Percentiles rank a stretch among this genome's conserved stretches.
Conservation (phyloP, 371 early-diverging fungal genomes). For the Rhizomucor miehei region DNA sequence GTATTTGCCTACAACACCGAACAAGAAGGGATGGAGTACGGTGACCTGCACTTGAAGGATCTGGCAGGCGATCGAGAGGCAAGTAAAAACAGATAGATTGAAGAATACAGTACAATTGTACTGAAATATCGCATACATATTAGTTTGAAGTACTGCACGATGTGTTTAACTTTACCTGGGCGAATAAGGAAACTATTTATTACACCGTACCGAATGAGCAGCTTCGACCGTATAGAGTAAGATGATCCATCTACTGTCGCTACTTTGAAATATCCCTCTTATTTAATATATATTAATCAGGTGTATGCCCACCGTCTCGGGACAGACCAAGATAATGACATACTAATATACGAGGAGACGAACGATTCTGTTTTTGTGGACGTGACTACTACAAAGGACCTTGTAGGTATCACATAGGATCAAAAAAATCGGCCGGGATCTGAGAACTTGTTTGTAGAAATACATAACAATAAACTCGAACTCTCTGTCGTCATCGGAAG, state of each 20-base stretch:
- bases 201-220: conserved; percentile 76
- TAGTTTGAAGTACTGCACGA: conserved; percentile 58
- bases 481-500: conserved; percentile 74
- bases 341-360: conserved; percentile 64
- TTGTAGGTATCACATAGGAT: conserved; percentile 27
- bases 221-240: conserved; percentile 67
- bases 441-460: conserved; percentile 24
- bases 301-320: conserved; percentile 62
- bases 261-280: not conserved
- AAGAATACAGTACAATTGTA: not conserved
- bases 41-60: conserved; percentile 61
- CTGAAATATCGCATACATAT: not conserved
- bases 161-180: conserved; percentile 85
- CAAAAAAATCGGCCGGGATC: not conserved
- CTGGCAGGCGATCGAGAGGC: conserved; percentile 18
- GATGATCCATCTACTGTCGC: not conserved
- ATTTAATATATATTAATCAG: conserved; percentile 12
- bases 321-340: conserved; percentile 52
- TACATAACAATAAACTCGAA: conserved; percentile 76
- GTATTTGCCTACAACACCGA: conserved; percentile 61
- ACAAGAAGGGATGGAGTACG: conserved; percentile 62
- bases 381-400: conserved; percentile 78
- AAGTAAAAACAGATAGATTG: not conserved
- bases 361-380: conserved; percentile 77
- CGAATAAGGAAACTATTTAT: conserved; percentile 58